phyloP scores from a whole-genome alignment of 331 rosid species.

The Malus hybrid region DNA sequence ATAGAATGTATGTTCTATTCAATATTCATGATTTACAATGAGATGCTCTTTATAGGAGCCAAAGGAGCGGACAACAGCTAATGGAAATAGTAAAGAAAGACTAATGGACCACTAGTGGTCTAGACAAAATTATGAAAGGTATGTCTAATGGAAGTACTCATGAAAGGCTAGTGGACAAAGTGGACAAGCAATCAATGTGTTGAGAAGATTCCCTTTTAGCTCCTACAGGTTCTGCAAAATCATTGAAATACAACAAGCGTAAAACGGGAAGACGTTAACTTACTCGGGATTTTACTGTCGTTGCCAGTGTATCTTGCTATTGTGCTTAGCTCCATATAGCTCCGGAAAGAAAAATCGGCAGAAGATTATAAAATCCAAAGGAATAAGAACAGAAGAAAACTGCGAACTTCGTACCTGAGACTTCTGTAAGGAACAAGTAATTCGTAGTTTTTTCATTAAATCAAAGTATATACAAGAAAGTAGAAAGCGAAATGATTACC shows the following conservation, averaged over 20 bases:
- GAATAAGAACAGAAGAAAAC: neutral
- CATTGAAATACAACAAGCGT: neutral
- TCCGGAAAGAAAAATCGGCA: constrained; percentile 57
- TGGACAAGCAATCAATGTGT: too few species aligned
- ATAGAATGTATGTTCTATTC: too few species aligned
- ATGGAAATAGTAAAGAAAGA: too few species aligned
- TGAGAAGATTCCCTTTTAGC: neutral
- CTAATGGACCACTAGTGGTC: too few species aligned
- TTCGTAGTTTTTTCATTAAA: neutral
- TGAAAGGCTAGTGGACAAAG: too few species aligned
- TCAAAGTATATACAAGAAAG: neutral
- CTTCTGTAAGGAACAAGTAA: neutral
- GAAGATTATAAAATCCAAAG: neutral
- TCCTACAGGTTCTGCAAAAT: constrained; percentile 64
- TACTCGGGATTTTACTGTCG: neutral
- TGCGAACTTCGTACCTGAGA: neutral
- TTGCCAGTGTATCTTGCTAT: neutral
- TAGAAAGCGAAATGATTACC: constrained; percentile 27
- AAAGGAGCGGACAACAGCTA: too few species aligned
- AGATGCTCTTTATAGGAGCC: too few species aligned
- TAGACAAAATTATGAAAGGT: too few species aligned
- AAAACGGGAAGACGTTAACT: neutral
- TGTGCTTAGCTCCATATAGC: constrained; percentile 47
- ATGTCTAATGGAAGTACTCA: too few species aligned
- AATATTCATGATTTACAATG: too few species aligned